Base-by-base conservation (phyloP, 2,329 filamentous ascomycete genomes). In the Aspergillus bombycis region DNA sequence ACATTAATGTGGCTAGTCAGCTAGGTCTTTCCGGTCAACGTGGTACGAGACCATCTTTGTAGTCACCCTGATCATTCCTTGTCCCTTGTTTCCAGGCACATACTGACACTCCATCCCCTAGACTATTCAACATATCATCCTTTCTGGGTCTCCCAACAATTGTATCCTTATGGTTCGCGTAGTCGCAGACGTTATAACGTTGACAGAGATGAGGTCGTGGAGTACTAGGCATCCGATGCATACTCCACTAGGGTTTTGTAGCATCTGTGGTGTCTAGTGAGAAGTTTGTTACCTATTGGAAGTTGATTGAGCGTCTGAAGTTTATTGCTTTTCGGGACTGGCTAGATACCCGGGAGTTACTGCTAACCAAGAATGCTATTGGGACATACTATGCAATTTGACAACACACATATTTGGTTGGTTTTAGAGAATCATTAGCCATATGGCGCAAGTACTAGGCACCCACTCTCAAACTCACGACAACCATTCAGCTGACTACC, bases 91-190 rank as follows among this genome's bases (percentile, higher is more conserved):
- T 34, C 28, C n/a, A 55, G 19, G 26, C 2, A 19, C n/a, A 30
- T 26, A 23, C 23, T 48, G 19, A 41, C 41, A 57, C 48, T 62
- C 32, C 8, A 12, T 23, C 28, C 54, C 12, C 58, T 65, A 73
- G 79, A 82, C 60, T 78, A 75, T 72, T 79, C 78, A 43, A 76
- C 74, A 23, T 82, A 82, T 72, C 71, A 81, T 71, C 76, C 69
- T 60, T 69, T 63, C 30, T 81, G 77, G 79, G 77, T 69, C 32
- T 66, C 62, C 67, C 69, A 62, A 61, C 69, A 61, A 61, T 71
- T 52, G 21, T 73, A 62, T 65, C 65, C 57, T 59, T 72, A 65
- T 68, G 68, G 68, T 43, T 65, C 61, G 65, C 62, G 54, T 64
- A 54, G 52, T 19, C 16, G 52, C 11, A 43, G 53, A n/a, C 26